A percentile compares a stretch with the other conserved stretches of the same genome.
Evolutionary conservation across 306 rosid genomes (phyloP).

Genomic region (Trifolium subterraneum): DNA sequence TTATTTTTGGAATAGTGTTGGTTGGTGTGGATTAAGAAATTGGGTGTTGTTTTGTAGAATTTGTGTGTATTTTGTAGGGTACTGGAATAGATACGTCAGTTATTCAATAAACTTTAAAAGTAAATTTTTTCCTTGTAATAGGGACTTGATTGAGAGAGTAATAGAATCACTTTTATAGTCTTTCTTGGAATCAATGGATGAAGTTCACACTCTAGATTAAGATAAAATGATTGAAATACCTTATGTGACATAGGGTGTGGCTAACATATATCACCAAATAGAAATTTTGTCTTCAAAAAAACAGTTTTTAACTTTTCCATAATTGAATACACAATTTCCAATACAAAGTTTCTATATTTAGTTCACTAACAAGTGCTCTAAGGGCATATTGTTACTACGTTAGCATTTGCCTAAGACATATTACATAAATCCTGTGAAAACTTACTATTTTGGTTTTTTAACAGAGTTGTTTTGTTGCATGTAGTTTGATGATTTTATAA

Average conservation of each 20-base stretch:
- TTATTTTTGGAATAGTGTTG: not conserved
- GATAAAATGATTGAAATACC: conserved; percentile 7
- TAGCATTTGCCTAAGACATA: not conserved
- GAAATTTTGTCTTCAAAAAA: not conserved
- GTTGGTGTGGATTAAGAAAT: not conserved
- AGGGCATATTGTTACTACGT: not conserved
- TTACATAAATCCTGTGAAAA: not conserved
- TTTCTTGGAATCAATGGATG: not conserved
- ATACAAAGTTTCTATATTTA: not conserved
- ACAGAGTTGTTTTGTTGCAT: not conserved
- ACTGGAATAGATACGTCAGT: no score
- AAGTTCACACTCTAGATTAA: not conserved
- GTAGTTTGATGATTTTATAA: not conserved
- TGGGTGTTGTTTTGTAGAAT: not conserved
- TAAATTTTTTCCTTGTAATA: no score
- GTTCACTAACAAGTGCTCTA: not conserved
- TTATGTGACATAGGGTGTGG: not conserved
- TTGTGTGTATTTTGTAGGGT: not conserved
- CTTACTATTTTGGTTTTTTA: conserved; percentile 5
- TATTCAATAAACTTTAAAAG: no score
- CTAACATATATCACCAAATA: not conserved
- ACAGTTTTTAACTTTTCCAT: not conserved
- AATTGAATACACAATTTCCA: not conserved
- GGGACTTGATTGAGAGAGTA: not conserved
- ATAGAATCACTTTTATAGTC: not conserved